A percentile compares a stretch with the other conserved stretches of the same genome.
phyloP scores from a whole-genome alignment of 1,284 basidiomycete genomes.

The Ceratobasidium sp. region DNA sequence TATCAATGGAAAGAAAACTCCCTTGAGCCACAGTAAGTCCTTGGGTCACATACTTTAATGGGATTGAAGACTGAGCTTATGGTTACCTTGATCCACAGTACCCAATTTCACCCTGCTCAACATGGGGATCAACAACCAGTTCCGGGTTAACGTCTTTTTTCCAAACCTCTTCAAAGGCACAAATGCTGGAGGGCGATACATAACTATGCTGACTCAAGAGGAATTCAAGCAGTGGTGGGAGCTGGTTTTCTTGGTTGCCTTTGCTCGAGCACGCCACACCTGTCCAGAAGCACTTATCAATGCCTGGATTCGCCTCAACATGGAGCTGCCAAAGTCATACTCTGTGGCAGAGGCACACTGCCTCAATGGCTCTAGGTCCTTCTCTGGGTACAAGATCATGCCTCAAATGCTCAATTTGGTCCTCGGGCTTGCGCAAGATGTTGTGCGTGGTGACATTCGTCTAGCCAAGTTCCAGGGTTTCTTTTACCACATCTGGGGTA shows the following conservation, averaged over 20 bases:
- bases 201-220: not conserved
- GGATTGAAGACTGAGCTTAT: not conserved
- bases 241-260: not conserved
- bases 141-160: constrained; percentile 12
- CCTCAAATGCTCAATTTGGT: not conserved
- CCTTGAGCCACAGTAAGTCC: constrained; percentile 22
- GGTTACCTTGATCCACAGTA: not conserved
- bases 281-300: too few species aligned
- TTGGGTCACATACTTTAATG: not conserved
- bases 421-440: not conserved
- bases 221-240: not conserved
- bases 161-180: not conserved
- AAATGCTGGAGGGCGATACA: not conserved
- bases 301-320: not conserved
- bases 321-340: not conserved
- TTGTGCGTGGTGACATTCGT: not conserved
- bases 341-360: constrained; percentile 4
- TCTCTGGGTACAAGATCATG: not conserved
- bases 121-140: not conserved
- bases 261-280: not conserved
- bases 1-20: not conserved
- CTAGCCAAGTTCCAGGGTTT: not conserved
- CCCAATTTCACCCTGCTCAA: constrained; percentile 2
- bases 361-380: not conserved
- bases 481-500: constrained; percentile 1